phyloP scores from a whole-genome alignment of 202 grass and related monocot species.

The Digitaria exilis region DNA sequence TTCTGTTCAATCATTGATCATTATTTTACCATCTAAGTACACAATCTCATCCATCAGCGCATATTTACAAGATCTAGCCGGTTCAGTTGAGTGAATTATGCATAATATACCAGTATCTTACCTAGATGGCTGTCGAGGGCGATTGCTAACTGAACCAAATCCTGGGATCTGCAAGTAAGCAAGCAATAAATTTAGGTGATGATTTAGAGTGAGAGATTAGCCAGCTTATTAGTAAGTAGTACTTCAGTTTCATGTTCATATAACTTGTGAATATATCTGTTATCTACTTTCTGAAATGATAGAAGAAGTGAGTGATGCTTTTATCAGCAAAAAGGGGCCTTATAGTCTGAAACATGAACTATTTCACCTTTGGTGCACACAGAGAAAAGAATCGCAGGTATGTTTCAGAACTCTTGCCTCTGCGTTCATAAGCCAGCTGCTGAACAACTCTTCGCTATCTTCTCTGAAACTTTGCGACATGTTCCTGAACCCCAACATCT shows the following conservation, averaged over 20 bases:
- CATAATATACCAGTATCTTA: constrained; percentile 32
- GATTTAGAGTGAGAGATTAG: constrained; percentile 27
- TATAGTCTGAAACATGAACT: constrained; percentile 19
- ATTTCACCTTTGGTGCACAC: not conserved
- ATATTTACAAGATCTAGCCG: not conserved
- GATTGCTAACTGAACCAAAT: constrained; percentile 54
- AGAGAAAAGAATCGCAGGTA: not conserved
- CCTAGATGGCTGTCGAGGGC: constrained; percentile 63
- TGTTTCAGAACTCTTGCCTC: constrained; percentile 54
- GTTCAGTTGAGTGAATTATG: not conserved
- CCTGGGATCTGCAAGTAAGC: constrained; percentile 58
- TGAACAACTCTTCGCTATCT: constrained; percentile 77
- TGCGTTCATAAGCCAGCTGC: constrained; percentile 74
- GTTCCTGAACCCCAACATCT: constrained; percentile 69
- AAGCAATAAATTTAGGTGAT: constrained; percentile 28
- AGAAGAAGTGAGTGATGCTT: not conserved
- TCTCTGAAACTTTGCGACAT: constrained; percentile 57
- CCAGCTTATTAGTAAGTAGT: not conserved
- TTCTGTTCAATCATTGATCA: not conserved
- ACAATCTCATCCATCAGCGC: not conserved
- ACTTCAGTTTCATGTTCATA: not conserved
- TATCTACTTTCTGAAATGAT: not conserved
- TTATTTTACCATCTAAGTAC: not conserved
- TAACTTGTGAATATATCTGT: not conserved
- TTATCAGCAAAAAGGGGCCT: not conserved